Conservation (phyloP, 2,329 filamentous ascomycete species). For the Seiridium unicorne region DNA sequence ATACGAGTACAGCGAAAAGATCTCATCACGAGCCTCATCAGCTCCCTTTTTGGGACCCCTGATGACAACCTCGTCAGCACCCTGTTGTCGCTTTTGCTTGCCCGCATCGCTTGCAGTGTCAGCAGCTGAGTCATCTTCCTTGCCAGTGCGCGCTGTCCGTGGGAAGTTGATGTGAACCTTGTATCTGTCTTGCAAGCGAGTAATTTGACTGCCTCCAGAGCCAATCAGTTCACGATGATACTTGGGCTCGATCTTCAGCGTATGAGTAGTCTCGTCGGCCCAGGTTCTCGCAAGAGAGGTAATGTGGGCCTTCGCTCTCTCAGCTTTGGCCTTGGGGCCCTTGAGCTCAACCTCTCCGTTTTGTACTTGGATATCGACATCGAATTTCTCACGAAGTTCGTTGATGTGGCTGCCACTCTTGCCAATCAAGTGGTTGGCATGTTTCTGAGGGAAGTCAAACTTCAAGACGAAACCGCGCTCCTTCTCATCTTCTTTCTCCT, state of each 20-base stretch:
- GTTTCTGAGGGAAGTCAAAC: slow-evolving; percentile 95
- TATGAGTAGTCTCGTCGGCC: slow-evolving; percentile 86
- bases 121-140: slow-evolving; percentile 68
- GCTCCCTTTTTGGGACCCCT: slow-evolving; percentile 91
- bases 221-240: slow-evolving; percentile 95
- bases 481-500: slow-evolving; percentile 89
- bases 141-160: slow-evolving; percentile 57
- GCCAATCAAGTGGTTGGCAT: slow-evolving; percentile 78
- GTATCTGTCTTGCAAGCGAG: slow-evolving; percentile 88
- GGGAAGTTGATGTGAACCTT: slow-evolving; percentile 96
- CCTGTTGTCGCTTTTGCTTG: slow-evolving; percentile 69
- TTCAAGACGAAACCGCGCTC: slow-evolving; percentile 83
- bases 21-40: slow-evolving; percentile 87
- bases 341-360: slow-evolving; percentile 95
- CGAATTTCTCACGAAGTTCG: slow-evolving; percentile 64
- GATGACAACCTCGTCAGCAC: slow-evolving; percentile 83
- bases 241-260: slow-evolving; percentile 87
- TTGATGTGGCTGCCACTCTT: slow-evolving; percentile 66
- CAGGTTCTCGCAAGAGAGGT: slow-evolving; percentile 74
- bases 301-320: slow-evolving; percentile 82
- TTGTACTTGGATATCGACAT: slow-evolving; percentile 80
- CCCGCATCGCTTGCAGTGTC: slow-evolving; percentile 69
- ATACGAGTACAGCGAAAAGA: slow-evolving; percentile 85
- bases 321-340: slow-evolving; percentile 92
- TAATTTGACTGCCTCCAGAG: slow-evolving; percentile 81